These are phyloP conservation scores for Umbelopsis sp. DNA, from an alignment of 371 early-diverging fungal genomes.

Conservation along the genomic window DNA sequence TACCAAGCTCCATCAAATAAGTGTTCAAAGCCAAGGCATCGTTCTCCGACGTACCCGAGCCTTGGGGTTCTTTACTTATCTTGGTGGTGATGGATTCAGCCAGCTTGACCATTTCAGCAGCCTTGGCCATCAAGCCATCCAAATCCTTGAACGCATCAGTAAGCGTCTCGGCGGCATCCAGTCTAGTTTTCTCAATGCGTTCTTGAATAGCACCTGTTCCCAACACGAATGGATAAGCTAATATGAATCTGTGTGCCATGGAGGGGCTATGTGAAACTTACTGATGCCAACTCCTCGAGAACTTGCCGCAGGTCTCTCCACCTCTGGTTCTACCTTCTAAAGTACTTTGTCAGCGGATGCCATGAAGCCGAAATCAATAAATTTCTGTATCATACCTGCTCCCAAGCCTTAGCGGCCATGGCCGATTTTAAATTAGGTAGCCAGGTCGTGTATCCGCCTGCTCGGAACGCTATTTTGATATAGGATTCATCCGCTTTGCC, in stretches of 20 bases:
- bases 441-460: slow-evolving; percentile 69
- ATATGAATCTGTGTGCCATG: background rate
- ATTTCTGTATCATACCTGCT: slow-evolving; percentile 31
- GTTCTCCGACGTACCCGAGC: slow-evolving; percentile 39
- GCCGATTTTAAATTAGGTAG: slow-evolving; percentile 61
- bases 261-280: slow-evolving; percentile 21
- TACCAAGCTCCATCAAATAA: slow-evolving; percentile 83
- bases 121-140: slow-evolving; percentile 82
- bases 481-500: slow-evolving; percentile 21
- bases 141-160: slow-evolving; percentile 85
- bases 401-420: slow-evolving; percentile 67
- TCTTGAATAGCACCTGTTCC: slow-evolving; percentile 75
- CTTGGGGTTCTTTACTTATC: slow-evolving; percentile 57
- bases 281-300: slow-evolving; percentile 48
- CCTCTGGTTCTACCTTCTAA: background rate
- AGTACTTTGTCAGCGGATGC: background rate
- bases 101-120: slow-evolving; percentile 85
- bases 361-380: background rate
- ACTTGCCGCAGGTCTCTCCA: slow-evolving; percentile 15
- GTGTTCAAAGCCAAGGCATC: slow-evolving; percentile 66
- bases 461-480: slow-evolving; percentile 80
- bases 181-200: slow-evolving; percentile 64
- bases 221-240: background rate
- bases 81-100: slow-evolving; percentile 76
- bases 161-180: slow-evolving; percentile 70